These are phyloP conservation scores for Inosperma sp. DNA, from an alignment of 768 basidiomycete species.

Conservation along the genomic window DNA sequence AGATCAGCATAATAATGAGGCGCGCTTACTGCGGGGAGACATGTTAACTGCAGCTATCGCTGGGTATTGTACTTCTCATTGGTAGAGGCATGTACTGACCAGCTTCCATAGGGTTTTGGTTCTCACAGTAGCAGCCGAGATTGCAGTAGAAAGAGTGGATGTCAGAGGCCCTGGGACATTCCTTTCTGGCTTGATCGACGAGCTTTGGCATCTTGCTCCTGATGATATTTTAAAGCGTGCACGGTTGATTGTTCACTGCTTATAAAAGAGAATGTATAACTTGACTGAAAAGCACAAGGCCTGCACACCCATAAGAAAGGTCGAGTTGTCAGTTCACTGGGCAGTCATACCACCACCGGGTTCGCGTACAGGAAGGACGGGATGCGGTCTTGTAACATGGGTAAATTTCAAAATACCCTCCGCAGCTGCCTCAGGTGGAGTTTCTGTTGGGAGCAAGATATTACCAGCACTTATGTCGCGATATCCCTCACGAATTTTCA, in stretches of 20 bases:
- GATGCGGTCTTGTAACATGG: too few species aligned
- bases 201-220: slow-evolving; percentile 38
- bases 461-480: too few species aligned
- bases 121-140: slow-evolving; percentile 58
- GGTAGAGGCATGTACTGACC: slow-evolving; percentile 1
- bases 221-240: slow-evolving; percentile 30
- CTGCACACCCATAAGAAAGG: too few species aligned
- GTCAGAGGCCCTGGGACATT: slow-evolving; percentile 65
- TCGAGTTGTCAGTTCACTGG: too few species aligned
- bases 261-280: too few species aligned
- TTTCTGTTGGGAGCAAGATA: too few species aligned
- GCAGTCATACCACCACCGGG: too few species aligned
- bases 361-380: too few species aligned
- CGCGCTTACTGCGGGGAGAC: slow-evolving; percentile 63
- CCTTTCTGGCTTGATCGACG: slow-evolving; percentile 59
- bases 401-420: too few species aligned
- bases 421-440: too few species aligned
- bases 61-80: slow-evolving; percentile 49
- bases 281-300: too few species aligned
- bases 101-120: slow-evolving; percentile 44
- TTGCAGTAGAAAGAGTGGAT: slow-evolving; percentile 44
- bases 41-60: slow-evolving; percentile 73
- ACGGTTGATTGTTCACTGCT: slow-evolving; percentile 19
- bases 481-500: too few species aligned
- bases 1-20: slow-evolving; percentile 25